phyloP scores from a whole-genome alignment of 2,329 filamentous ascomycete genomes.

The Bisporella sp. region DNA sequence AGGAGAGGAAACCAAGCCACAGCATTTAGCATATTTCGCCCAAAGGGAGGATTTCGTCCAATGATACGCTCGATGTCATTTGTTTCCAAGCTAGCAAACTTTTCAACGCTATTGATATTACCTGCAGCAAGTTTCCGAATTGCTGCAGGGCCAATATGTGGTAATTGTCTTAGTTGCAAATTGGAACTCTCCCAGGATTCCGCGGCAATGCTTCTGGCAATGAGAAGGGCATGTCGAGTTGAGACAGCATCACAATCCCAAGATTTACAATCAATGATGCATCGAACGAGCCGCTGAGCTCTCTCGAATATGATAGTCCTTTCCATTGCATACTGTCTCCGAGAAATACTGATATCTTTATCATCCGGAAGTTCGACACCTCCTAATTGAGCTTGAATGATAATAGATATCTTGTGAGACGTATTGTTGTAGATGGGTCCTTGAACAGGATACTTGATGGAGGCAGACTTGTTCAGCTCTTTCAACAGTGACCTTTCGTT shows the following conservation, averaged over 20 bases:
- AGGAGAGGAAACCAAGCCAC: conserved; percentile 64
- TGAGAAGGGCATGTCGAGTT: conserved; percentile 63
- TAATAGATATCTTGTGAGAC: conserved; percentile 69
- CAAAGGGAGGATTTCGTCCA: conserved; percentile 77
- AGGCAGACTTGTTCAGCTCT: conserved; percentile 60
- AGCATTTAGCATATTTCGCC: conserved; percentile 57
- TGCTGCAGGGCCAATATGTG: conserved; percentile 68
- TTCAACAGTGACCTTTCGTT: conserved; percentile 65
- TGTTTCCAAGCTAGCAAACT: conserved; percentile 60
- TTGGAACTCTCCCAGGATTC: conserved; percentile 71
- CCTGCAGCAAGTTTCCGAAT: conserved; percentile 66
- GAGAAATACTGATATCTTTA: conserved; percentile 47
- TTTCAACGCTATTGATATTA: conserved; percentile 64
- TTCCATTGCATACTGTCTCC: conserved; percentile 52
- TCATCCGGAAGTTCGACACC: conserved; percentile 54
- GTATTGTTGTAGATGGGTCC: conserved; percentile 52
- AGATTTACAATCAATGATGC: conserved; percentile 66
- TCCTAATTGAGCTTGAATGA: conserved; percentile 71
- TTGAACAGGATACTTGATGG: conserved; percentile 65
- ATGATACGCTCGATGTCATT: conserved; percentile 70
- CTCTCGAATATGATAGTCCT: conserved; percentile 59
- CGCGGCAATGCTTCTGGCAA: conserved; percentile 70
- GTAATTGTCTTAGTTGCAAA: conserved; percentile 76
- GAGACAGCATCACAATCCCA: conserved; percentile 55
- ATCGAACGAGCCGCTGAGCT: conserved; percentile 63